Evolutionary conservation across 768 basidiomycete species (phyloP).

Genomic region (Leccinum imitatum): DNA sequence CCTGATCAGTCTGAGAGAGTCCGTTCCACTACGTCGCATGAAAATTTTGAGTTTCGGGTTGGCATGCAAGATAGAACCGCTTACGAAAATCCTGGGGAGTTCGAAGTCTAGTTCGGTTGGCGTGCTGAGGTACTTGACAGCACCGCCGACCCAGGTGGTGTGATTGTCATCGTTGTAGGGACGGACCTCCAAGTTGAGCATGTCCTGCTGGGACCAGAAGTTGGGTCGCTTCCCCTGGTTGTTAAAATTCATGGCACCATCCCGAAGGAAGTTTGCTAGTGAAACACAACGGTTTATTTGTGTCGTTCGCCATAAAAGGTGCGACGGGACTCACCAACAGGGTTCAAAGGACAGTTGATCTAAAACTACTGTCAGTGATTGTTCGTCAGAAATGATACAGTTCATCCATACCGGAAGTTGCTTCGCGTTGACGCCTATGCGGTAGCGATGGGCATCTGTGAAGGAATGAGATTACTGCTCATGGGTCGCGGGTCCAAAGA

Average conservation of each 20-base stretch:
- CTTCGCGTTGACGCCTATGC: conserved; percentile 39
- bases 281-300: neutral
- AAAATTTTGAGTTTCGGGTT: neutral
- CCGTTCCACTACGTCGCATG: conserved; percentile 28
- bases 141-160: conserved; percentile 42
- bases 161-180: conserved; percentile 41
- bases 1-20: neutral
- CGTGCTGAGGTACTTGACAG: conserved; percentile 36
- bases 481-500: neutral
- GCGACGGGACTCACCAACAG: conserved; percentile 31
- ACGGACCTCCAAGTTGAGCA: conserved; percentile 33
- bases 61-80: neutral
- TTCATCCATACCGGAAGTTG: conserved; percentile 33
- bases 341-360: conserved; percentile 39
- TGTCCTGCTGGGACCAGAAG: conserved; percentile 37
- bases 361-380: conserved; percentile 4
- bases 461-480: neutral
- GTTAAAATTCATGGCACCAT: conserved; percentile 36
- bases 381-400: neutral
- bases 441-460: conserved; percentile 40
- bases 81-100: conserved; percentile 36
- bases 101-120: conserved; percentile 41
- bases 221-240: conserved; percentile 43
- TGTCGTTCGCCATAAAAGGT: too few relatives aligned
- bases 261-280: conserved; percentile 40